phyloP scores from a whole-genome alignment of 345 rosid species.

The Populus davidiana region DNA sequence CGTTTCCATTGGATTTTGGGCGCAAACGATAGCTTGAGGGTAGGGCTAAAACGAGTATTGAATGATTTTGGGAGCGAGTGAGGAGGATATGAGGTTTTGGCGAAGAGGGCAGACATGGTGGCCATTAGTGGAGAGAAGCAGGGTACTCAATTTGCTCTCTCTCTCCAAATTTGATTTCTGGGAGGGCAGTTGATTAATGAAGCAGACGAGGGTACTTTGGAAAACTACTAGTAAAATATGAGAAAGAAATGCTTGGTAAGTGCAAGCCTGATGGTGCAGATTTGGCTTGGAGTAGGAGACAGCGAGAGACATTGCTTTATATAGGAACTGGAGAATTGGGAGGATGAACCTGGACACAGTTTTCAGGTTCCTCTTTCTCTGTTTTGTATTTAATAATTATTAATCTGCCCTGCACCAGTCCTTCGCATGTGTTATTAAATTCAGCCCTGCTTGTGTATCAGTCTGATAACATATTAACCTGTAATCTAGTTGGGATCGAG shows the following conservation, averaged over 20 bases:
- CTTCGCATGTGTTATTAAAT: no score
- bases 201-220: conserved; percentile 14
- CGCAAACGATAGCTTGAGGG: conserved; percentile 31
- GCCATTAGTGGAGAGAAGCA: conserved; percentile 43
- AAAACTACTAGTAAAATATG: not conserved
- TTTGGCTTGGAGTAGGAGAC: not conserved
- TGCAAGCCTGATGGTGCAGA: not conserved
- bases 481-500: no score
- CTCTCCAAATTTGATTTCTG: not conserved
- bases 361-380: not conserved
- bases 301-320: not conserved
- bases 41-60: conserved; percentile 38
- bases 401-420: no score
- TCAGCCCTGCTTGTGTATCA: no score
- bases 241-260: not conserved
- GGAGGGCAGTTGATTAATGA: conserved; percentile 6
- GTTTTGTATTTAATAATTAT: not conserved
- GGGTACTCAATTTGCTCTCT: not conserved
- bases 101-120: conserved; percentile 49
- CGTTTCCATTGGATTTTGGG: conserved; percentile 14
- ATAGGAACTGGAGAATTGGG: not conserved
- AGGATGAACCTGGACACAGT: conserved; percentile 52
- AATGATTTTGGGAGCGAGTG: conserved; percentile 43
- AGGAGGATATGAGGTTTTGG: conserved; percentile 34
- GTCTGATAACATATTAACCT: no score